A percentile compares a stretch with the other conserved stretches of the same genome.
phyloP scores from a whole-genome alignment of 1,284 basidiomycete species.

The Microbotryomycetes sp. region DNA sequence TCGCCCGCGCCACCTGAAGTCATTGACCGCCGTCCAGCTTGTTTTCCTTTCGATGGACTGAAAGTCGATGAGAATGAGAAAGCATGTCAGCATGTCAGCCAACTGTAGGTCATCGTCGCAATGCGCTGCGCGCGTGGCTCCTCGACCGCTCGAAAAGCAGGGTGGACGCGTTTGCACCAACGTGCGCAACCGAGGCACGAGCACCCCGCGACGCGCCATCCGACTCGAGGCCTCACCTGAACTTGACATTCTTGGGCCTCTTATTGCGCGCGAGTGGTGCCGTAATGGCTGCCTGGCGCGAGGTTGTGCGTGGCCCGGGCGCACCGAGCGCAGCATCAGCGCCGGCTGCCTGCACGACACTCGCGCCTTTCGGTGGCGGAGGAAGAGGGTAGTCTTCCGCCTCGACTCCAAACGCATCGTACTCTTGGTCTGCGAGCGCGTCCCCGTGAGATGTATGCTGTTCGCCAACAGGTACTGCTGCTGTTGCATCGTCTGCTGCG shows the following conservation, averaged over 20 bases:
- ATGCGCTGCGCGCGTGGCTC: too few relatives aligned
- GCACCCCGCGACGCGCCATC: too few relatives aligned
- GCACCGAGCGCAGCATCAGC: background rate
- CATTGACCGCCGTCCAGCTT: constrained; percentile 10
- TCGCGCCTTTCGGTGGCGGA: constrained; percentile 17
- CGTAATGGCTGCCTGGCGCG: constrained; percentile 1
- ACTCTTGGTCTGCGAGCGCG: constrained; percentile 20
- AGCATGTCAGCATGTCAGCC: background rate
- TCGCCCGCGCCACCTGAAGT: constrained; percentile 3
- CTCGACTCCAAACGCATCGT: constrained; percentile 19
- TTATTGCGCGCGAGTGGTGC: constrained; percentile 26
- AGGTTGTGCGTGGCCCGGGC: background rate
- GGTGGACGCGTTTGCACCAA: too few relatives aligned
- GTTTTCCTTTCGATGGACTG: background rate
- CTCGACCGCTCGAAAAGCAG: too few relatives aligned
- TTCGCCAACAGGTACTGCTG: background rate
- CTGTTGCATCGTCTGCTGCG: background rate
- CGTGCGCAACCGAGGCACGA: too few relatives aligned
- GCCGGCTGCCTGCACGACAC: background rate
- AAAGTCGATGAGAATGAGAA: background rate
- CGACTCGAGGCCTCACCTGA: constrained; percentile 30
- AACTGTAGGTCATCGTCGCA: background rate
- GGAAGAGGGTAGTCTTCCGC: constrained; percentile 22
- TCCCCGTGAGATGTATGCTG: background rate
- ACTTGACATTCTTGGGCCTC: constrained; percentile 29